phyloP scores from a whole-genome alignment of 2,329 filamentous ascomycete species.

The Cytospora paraplurivora region DNA sequence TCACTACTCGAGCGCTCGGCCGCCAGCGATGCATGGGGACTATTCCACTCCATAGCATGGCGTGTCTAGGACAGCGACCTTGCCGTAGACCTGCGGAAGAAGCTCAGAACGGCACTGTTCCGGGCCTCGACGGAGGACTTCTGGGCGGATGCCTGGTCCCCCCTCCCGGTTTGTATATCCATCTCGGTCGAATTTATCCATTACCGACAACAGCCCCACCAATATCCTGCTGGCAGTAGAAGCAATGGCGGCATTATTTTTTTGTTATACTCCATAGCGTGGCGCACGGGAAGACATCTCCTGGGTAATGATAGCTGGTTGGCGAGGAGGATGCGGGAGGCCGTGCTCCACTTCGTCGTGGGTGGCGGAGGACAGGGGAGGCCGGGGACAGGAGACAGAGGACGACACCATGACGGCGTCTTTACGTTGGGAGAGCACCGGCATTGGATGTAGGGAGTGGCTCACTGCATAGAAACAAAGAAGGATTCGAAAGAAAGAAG shows the following conservation, averaged over 20 bases:
- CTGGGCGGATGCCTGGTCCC: neutral
- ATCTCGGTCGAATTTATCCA: slow-evolving; percentile 12
- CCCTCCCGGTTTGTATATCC: slow-evolving; percentile 11
- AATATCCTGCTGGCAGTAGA: slow-evolving; percentile 14
- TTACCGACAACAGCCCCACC: slow-evolving; percentile 5
- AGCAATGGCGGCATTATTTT: slow-evolving; percentile 19
- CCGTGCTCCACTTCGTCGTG: slow-evolving; percentile 5
- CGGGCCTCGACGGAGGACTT: neutral
- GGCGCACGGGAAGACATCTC: slow-evolving; percentile 21
- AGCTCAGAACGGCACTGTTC: neutral
- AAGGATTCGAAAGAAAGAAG: neutral
- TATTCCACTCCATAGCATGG: slow-evolving; percentile 1
- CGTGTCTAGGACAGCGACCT: slow-evolving; percentile 7
- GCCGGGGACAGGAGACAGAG: neutral
- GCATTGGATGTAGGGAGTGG: neutral
- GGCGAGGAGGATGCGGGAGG: slow-evolving; percentile 11
- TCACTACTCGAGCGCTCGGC: slow-evolving; percentile 4
- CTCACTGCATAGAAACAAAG: neutral
- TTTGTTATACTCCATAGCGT: slow-evolving; percentile 29
- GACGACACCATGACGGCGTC: neutral
- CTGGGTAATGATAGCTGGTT: slow-evolving; percentile 23
- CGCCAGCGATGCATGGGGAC: slow-evolving; percentile 1
- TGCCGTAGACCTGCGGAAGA: slow-evolving; percentile 3
- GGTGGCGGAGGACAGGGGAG: neutral
- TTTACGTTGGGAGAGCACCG: neutral